Evolutionary conservation across 495 filamentous ascomycete genomes (phyloP), one percentile per base, ranked within the genome.

Genomic region (Bacidia gigantensis): DNA sequence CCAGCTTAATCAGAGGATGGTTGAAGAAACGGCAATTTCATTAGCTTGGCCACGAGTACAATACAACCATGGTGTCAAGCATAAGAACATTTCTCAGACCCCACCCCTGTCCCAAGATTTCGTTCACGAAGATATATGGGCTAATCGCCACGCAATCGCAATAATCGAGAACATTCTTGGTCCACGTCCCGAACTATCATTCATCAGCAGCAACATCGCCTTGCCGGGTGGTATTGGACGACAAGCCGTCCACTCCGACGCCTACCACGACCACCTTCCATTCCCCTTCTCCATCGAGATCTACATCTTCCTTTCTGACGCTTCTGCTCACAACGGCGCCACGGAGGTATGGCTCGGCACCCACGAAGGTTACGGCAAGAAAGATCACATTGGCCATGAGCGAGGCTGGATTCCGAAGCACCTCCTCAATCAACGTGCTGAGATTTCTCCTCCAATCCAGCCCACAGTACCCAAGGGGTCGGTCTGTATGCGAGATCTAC

Each of bases 301-400:
- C 41, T 7, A 44, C 41, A 44, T 44, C 18, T 44, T 7, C 41
- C 41, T 44, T 7, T 18, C 41, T 22, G 41, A 44, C 17, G 41
- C 17, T 18, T 7, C 68, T 0, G 62, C 70, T 2, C 64, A 74
- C 45, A 81, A 80, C 52, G 78, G 78, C 5, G 70, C 68, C 0
- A 81, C 78, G 0, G 78, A 82, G 56, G 53, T 81, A 11, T 80
- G 77, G 77, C 68, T 80, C 5, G 78, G 78, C 1, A 79, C 75
- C 1, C 78, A 81, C 54, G 53, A 45, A 20, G 56, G 62, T 17
- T 55, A 50, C 25, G 64, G 57, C 14, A 40, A 74, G 77, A 54
- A 71, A 64, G 5, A 44, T 17, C 17, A 44, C 41, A 18, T 44
- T 5, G 7, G 7, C 5, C 7, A 18, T 17, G 5, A 7, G 17